phyloP scores from a whole-genome alignment of 2,329 filamentous ascomycete genomes.

The Diplodia scrobiculata region DNA sequence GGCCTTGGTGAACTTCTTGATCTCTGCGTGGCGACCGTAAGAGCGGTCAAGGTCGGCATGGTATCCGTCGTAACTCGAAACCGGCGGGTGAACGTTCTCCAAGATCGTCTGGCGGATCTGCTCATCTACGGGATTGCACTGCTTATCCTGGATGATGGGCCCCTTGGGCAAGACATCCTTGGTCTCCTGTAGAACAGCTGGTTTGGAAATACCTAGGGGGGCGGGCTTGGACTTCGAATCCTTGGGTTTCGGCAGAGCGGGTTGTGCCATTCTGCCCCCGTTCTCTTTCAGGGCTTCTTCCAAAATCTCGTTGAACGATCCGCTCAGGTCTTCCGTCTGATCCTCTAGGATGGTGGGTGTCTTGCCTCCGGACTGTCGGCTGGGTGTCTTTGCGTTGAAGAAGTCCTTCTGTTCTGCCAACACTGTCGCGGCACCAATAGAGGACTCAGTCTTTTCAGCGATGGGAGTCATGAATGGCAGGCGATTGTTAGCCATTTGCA shows the following conservation, averaged over 20 bases:
- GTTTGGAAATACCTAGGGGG: constrained; percentile 35
- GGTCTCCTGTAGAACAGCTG: constrained; percentile 35
- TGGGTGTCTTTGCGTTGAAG: constrained; percentile 75
- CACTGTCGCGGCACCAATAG: constrained; percentile 59
- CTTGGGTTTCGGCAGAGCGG: constrained; percentile 51
- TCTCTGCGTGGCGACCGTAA: constrained; percentile 70
- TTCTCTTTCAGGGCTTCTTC: constrained; percentile 51
- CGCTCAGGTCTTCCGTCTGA: constrained; percentile 61
- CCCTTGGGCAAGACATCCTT: constrained; percentile 58
- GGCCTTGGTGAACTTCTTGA: constrained; percentile 78
- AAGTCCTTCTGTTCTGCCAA: constrained; percentile 56
- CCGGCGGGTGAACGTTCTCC: constrained; percentile 68
- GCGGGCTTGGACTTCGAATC: constrained; percentile 28
- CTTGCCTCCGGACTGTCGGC: constrained; percentile 54
- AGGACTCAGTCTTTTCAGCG: constrained; percentile 90
- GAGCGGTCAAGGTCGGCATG: constrained; percentile 67
- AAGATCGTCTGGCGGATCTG: constrained; percentile 73
- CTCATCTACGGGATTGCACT: constrained; percentile 90
- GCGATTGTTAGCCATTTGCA: constrained; percentile 80
- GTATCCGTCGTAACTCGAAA: constrained; percentile 77
- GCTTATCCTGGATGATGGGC: constrained; percentile 75
- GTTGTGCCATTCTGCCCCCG: constrained; percentile 54
- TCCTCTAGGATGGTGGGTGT: constrained; percentile 47
- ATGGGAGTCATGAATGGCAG: constrained; percentile 99
- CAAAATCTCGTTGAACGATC: constrained; percentile 69